A percentile compares a stretch with the other conserved stretches of the same genome.
Evolutionary conservation across 768 basidiomycete genomes (phyloP).

Genomic region (Amanita phalloides): DNA sequence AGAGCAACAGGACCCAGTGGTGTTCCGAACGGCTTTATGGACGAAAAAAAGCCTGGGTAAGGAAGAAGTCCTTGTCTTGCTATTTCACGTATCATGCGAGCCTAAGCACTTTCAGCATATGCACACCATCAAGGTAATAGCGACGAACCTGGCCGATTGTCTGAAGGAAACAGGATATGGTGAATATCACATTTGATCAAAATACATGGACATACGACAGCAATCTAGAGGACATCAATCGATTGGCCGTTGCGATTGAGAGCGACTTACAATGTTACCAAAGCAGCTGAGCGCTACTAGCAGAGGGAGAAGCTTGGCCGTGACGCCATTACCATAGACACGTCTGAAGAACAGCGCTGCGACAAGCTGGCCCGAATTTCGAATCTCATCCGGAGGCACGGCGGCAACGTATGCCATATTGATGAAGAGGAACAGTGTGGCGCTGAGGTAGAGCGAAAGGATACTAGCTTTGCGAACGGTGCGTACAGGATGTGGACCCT

Average conservation of each 20-base stretch:
- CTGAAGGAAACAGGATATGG: conserved; percentile 6
- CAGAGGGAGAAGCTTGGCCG: conserved; percentile 19
- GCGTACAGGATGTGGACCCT: conserved; percentile 26
- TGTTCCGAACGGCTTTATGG: conserved; percentile 37
- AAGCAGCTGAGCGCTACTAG: conserved; percentile 23
- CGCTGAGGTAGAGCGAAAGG: conserved; percentile 28
- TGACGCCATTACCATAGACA: conserved; percentile 18
- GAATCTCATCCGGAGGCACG: conserved; percentile 23
- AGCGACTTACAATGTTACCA: conserved; percentile 23
- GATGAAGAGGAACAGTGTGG: conserved; percentile 34
- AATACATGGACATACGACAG: conserved; percentile 14
- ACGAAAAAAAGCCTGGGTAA: conserved; percentile 34
- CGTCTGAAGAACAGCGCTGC: conserved; percentile 23
- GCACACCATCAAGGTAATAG: background rate
- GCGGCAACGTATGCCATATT: conserved; percentile 29
- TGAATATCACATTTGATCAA: background rate
- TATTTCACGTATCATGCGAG: conserved; percentile 38
- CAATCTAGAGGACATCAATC: conserved; percentile 13
- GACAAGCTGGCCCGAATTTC: conserved; percentile 21
- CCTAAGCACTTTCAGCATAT: conserved; percentile 12
- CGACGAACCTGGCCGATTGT: conserved; percentile 18
- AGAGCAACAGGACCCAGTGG: conserved; percentile 31
- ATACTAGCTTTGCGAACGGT: conserved; percentile 33
- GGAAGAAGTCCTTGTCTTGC: conserved; percentile 44
- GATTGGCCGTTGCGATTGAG: background rate